Evolutionary conservation across 805 yeast species (phyloP), one percentile per base, ranked within the genome.

Genomic region (Pichia phayaonensis): DNA sequence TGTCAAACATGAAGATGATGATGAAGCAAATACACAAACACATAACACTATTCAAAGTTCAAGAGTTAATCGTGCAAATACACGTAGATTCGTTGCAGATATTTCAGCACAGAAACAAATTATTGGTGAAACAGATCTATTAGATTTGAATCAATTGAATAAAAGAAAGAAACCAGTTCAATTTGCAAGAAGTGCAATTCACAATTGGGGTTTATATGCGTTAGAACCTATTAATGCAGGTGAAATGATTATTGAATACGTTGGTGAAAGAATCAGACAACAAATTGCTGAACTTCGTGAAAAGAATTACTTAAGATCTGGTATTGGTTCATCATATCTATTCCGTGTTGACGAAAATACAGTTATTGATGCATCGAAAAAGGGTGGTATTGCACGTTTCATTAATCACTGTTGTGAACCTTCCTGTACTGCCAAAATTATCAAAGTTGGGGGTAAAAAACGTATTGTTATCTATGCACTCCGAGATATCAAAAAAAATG

Each of bases 361-460:
- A 0, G 97, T 94, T 10, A 86, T 94, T 49, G 99, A 94, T 70
- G 99, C 99, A 8, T 92, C 98, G 0, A 92, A 90, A 63, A 86
- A 84, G 56, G 99, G 99, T 26, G 97, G 98, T 4, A 90, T 90
- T 60, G 98, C 99, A 0, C 74, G 99, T 53, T 94, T 94, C 62
- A 94, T 94, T 65, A 94, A 94, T 61, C 99, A 94, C 66, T 90
- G 97, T 65, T 94, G 99, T 70, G 86, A 85, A 48, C 99, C 99
- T 1, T 90, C 96, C 58, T 94, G 99, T 69, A 90, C 96, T 0
- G 98, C 99, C 1, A 92, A 90, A 63, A 90, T 94, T 61, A 90
- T 90, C 61, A 89, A 89, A 65, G 97, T 90, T 40, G 97, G 90
- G 52, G 97, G 97, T 4, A 84, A 79, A 60, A 89, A 88, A 68